Base-by-base conservation (phyloP, 225 moss, liverwort and hornwort genomes). In the Antitrichia curtipendula region DNA sequence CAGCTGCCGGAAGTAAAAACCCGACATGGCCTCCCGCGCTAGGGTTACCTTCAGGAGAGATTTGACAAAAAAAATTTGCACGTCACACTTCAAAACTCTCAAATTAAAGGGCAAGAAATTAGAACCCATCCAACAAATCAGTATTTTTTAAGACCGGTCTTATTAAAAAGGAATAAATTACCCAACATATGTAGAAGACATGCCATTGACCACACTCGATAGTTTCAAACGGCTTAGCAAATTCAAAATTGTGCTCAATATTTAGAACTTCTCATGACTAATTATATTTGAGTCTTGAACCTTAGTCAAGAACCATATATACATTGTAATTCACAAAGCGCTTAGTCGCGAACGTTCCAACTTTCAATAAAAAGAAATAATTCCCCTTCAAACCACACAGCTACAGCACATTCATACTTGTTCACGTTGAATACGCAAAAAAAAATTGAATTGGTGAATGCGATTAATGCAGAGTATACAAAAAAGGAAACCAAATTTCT, bases 1-100 rank as follows among this genome's bases (percentile, higher is more conserved):
- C 45, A 99, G 92, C 94, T 99, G 98, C 92, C 98, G 94, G 82
- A 99, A 97, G 83, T 97, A 99, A 54, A 99, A 99, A 8, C 98
- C 98, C 71, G 90, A 89, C 86, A 93, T 87, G n/a, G 98, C 98
- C 91, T 99, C 98, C 50, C 90, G 93, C 78, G 96, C 90, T 72
- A 97, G 91, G 75, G 80, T 19, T 64, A 96, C 81, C 87, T 93
- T 92, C 82, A 76, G 38, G 21, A 75, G 38, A 19, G 19, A 85
- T 60, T 85, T 23, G 3, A 27, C 60, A 50, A 52, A 28, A 28
- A 63, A n/a, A 16, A 19, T 64, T 40, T 21, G 58, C 57, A 72
- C 11, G 45, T 72, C 58, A 41, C 20, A 50, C 50, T 24, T 85
- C 75, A 38, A 29, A n/a, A 36, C 9, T 62, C 22, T 77, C 52